Percentiles rank a stretch among this genome's conserved stretches.
Evolutionary conservation across 2,329 filamentous ascomycete genomes (phyloP).

Genomic region (Ophiostoma sp.): DNA sequence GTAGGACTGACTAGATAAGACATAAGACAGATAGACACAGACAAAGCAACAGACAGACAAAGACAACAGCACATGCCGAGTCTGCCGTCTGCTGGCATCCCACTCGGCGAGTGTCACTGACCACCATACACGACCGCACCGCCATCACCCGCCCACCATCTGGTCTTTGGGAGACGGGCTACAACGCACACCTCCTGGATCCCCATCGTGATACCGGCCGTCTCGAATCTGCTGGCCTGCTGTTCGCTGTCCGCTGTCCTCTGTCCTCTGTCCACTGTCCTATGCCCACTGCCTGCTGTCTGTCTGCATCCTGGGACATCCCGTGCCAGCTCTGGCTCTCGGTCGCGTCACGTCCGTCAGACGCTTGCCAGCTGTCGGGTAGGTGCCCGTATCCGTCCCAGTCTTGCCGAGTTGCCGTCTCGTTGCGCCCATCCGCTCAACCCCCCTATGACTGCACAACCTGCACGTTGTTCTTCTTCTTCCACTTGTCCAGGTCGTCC

Average conservation of each 20-base stretch:
- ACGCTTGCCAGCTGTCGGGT: not conserved
- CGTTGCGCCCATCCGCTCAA: not conserved
- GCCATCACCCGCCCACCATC: conserved; percentile 6
- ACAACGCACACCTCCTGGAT: not conserved
- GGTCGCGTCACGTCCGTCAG: too few species aligned
- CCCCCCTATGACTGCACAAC: conserved; percentile 66
- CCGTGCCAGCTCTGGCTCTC: not conserved
- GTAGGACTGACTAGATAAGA: not conserved
- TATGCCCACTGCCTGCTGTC: not conserved
- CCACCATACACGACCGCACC: not conserved
- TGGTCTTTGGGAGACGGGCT: not conserved
- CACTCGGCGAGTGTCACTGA: not conserved
- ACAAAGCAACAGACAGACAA: not conserved
- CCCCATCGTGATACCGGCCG: not conserved
- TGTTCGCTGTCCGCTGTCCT: not conserved
- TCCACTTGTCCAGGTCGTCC: conserved; percentile 95
- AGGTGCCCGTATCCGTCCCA: not conserved
- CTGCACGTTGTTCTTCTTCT: conserved; percentile 91
- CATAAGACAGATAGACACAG: not conserved
- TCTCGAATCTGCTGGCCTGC: not conserved
- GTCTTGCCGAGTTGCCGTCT: not conserved
- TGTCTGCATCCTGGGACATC: not conserved
- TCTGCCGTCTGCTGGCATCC: not conserved
- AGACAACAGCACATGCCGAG: not conserved
- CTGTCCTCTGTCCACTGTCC: not conserved